Percentiles rank a stretch among this genome's conserved stretches.
These are phyloP conservation scores for Centrapalus pauciflorus DNA, from an alignment of 129 eudicot genomes.

Conservation along the genomic window DNA sequence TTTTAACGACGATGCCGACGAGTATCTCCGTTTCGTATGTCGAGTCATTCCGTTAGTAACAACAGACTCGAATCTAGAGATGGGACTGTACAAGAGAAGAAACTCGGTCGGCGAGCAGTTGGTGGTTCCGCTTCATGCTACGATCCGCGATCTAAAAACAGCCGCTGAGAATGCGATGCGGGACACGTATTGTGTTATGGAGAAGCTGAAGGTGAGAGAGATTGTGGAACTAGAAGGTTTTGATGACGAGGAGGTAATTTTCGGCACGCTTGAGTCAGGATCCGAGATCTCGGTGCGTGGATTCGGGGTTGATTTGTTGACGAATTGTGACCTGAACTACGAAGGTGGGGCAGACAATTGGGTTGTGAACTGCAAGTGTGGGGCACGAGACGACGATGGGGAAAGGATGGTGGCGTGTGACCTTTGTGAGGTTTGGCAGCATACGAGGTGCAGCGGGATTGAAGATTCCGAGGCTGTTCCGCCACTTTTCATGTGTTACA, in stretches of 20 bases:
- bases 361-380: conserved; percentile 79
- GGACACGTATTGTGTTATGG: conserved; percentile 73
- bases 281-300: conserved; percentile 53
- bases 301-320: conserved; percentile 44
- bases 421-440: conserved; percentile 90
- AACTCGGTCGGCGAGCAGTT: conserved; percentile 40
- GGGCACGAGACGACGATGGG: conserved; percentile 87
- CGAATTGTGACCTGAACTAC: conserved; percentile 31
- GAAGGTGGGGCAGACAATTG: conserved; percentile 82
- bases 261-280: conserved; percentile 70
- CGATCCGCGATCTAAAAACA: conserved; percentile 52
- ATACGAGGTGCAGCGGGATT: conserved; percentile 76
- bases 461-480: conserved; percentile 67
- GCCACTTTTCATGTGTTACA: conserved; percentile 53
- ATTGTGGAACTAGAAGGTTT: conserved; percentile 44
- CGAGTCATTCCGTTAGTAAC: conserved; percentile 25
- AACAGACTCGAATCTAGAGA: conserved; percentile 11
- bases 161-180: conserved; percentile 46
- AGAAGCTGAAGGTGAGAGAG: conserved; percentile 40
- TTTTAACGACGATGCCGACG: conserved; percentile 52
- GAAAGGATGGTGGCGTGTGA: conserved; percentile 96
- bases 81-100: conserved; percentile 1
- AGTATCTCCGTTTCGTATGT: conserved; percentile 54
- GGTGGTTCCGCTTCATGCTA: conserved; percentile 61
- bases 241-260: conserved; percentile 55